Conservation (phyloP, 352 stramenopile species). For the Peronosclerospora sorghi region DNA sequence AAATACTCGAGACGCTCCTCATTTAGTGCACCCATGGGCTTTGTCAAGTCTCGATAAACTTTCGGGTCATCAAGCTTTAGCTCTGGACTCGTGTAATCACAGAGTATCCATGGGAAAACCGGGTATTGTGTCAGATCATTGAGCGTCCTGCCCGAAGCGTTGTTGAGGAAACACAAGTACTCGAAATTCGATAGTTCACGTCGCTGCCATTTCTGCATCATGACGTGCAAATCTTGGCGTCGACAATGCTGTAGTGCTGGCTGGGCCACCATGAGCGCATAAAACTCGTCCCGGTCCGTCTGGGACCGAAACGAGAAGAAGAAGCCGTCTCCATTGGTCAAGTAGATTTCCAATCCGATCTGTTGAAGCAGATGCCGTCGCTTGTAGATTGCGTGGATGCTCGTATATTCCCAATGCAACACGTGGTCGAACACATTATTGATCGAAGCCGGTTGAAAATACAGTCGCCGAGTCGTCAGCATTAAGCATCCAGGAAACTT, state of each 20-base stretch:
- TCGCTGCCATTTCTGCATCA: constrained; percentile 62
- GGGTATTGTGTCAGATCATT: constrained; percentile 91
- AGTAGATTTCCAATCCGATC: constrained; percentile 79
- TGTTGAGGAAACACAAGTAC: constrained; percentile 84
- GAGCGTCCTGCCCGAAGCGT: constrained; percentile 55
- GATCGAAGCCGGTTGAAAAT: constrained; percentile 87
- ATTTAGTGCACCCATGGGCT: constrained; percentile 90
- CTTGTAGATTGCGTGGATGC: constrained; percentile 76
- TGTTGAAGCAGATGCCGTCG: constrained; percentile 82
- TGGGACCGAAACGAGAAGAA: constrained; percentile 74
- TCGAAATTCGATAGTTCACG: constrained; percentile 90
- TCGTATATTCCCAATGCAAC: constrained; percentile 70
- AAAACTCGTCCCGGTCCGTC: constrained; percentile 66
- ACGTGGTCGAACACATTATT: constrained; percentile 88
- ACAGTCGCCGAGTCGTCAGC: constrained; percentile 63
- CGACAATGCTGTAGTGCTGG: constrained; percentile 36
- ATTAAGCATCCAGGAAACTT: constrained; percentile 83
- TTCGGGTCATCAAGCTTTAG: constrained; percentile 71
- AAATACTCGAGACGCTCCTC: constrained; percentile 82
- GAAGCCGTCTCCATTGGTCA: constrained; percentile 54
- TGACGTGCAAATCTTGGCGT: constrained; percentile 34
- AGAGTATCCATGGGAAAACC: constrained; percentile 93
- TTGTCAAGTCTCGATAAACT: constrained; percentile 87
- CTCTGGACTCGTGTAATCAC: constrained; percentile 72
- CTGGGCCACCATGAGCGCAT: constrained; percentile 48